Evolutionary conservation across 2,329 filamentous ascomycete genomes (phyloP).

Genomic region (Cercospora sesami): DNA sequence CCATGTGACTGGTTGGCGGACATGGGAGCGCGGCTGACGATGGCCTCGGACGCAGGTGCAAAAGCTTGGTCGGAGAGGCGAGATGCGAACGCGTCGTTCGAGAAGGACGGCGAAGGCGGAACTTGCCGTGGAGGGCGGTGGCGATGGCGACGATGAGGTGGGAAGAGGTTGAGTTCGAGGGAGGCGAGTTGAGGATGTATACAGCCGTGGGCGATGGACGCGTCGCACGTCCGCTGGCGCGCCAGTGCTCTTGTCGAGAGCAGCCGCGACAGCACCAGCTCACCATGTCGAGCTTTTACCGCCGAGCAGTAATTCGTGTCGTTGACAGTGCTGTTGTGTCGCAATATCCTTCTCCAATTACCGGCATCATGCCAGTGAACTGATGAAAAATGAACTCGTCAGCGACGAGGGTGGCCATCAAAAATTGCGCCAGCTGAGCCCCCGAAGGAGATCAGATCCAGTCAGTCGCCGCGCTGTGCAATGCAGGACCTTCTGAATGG

Average conservation of each 20-base stretch:
- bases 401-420: slow-evolving; percentile 1
- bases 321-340: not conserved
- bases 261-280: not conserved
- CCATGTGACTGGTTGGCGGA: slow-evolving; percentile 5
- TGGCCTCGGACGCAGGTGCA: not conserved
- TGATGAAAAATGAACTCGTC: slow-evolving; percentile 6
- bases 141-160: not conserved
- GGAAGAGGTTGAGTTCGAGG: not conserved
- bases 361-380: not conserved
- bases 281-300: not conserved
- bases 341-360: slow-evolving; percentile 7
- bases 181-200: too few species aligned
- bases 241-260: too few species aligned
- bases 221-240: too few species aligned
- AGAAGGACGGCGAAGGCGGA: not conserved
- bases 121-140: not conserved
- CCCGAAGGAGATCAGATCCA: slow-evolving; percentile 17
- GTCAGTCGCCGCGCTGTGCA: slow-evolving; percentile 15
- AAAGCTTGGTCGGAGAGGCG: slow-evolving; percentile 10
- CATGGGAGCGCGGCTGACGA: not conserved
- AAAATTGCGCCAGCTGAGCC: slow-evolving; percentile 13
- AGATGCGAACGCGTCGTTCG: slow-evolving; percentile 8
- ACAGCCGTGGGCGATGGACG: too few species aligned
- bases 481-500: slow-evolving; percentile 12
- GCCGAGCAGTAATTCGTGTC: too few species aligned